Percentiles rank a stretch among this genome's conserved stretches.
Evolutionary conservation across 805 yeast genomes (phyloP).

Genomic region (Debaryomyces prosopidis): DNA sequence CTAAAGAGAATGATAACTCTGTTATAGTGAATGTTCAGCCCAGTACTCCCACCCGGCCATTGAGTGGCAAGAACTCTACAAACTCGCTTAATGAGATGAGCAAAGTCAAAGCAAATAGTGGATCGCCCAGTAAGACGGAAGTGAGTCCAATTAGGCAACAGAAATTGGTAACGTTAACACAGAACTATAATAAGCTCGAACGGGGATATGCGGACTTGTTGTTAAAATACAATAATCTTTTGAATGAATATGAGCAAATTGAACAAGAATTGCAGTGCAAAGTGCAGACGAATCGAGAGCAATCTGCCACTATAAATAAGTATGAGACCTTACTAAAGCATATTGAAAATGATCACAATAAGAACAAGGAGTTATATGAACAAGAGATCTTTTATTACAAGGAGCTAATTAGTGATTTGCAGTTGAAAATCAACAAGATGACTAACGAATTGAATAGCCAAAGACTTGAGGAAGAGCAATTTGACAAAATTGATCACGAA

Average conservation of each 20-base stretch:
- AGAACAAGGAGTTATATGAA: slow-evolving; percentile 25
- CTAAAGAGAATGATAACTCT: slow-evolving; percentile 9
- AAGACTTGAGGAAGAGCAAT: slow-evolving; percentile 9
- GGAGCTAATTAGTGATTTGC: slow-evolving; percentile 33
- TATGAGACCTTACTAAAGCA: slow-evolving; percentile 29
- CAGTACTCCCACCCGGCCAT: slow-evolving; percentile 8
- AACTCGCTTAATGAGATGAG: slow-evolving; percentile 10
- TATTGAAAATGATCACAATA: slow-evolving; percentile 28
- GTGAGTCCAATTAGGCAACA: slow-evolving; percentile 6
- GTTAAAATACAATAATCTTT: slow-evolving; percentile 23
- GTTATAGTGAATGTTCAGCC: slow-evolving; percentile 5
- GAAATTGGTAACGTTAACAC: slow-evolving; percentile 1
- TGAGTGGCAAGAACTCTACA: slow-evolving; percentile 12
- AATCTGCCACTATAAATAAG: slow-evolving; percentile 20
- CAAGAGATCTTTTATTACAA: slow-evolving; percentile 34
- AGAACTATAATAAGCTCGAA: slow-evolving; percentile 10
- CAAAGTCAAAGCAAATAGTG: not conserved
- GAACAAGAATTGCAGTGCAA: slow-evolving; percentile 31
- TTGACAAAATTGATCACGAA: slow-evolving; percentile 7
- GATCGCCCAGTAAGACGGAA: slow-evolving; percentile 2
- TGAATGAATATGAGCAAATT: slow-evolving; percentile 28
- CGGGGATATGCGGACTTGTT: slow-evolving; percentile 33
- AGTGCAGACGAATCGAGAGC: slow-evolving; percentile 24
- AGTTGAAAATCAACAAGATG: slow-evolving; percentile 21
- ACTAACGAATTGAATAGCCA: slow-evolving; percentile 16